Conservation (phyloP, 1,284 basidiomycete genomes). For the Apiotrichum sp. region DNA sequence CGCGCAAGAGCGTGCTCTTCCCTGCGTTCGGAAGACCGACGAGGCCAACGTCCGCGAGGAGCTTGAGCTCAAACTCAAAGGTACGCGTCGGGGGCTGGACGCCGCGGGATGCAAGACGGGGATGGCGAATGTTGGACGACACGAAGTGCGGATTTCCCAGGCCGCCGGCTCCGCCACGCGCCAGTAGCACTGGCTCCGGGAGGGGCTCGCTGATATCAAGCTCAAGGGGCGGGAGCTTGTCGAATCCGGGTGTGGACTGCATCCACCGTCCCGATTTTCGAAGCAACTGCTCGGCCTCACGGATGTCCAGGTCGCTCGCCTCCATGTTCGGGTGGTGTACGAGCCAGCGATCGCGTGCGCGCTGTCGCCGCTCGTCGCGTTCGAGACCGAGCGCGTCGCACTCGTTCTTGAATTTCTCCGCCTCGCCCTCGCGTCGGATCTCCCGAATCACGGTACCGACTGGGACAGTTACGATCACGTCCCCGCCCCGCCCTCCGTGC, state of each 20-base stretch:
- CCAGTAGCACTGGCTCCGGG: slow-evolving; percentile 60
- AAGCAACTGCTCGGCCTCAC: slow-evolving; percentile 60
- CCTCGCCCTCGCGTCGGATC: slow-evolving; percentile 59
- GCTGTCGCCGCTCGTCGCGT: slow-evolving; percentile 13
- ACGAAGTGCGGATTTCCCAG: slow-evolving; percentile 82
- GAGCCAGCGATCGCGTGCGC: slow-evolving; percentile 64
- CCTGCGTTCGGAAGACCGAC: slow-evolving; percentile 89
- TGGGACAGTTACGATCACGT: slow-evolving; percentile 71
- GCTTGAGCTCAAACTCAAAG: slow-evolving; percentile 86
- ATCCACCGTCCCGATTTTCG: slow-evolving; percentile 57
- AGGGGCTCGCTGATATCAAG: slow-evolving; percentile 53
- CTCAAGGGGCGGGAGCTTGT: slow-evolving; percentile 56
- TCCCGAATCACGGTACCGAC: slow-evolving; percentile 82
- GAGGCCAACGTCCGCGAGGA: slow-evolving; percentile 86
- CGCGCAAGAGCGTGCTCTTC: slow-evolving; percentile 75
- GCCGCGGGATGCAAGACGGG: slow-evolving; percentile 75
- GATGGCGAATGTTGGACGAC: slow-evolving; percentile 54
- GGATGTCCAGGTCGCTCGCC: slow-evolving; percentile 61
- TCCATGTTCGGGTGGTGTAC: slow-evolving; percentile 67
- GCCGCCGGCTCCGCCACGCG: slow-evolving; percentile 75
- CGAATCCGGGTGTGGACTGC: slow-evolving; percentile 22
- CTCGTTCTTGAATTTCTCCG: slow-evolving; percentile 37
- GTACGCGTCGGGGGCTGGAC: slow-evolving; percentile 73
- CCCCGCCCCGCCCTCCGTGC: slow-evolving; percentile 67
- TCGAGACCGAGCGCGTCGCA: slow-evolving; percentile 44